These are phyloP conservation scores for Stephania japonica DNA, from an alignment of 164 flowering plant genomes.

Conservation along the genomic window DNA sequence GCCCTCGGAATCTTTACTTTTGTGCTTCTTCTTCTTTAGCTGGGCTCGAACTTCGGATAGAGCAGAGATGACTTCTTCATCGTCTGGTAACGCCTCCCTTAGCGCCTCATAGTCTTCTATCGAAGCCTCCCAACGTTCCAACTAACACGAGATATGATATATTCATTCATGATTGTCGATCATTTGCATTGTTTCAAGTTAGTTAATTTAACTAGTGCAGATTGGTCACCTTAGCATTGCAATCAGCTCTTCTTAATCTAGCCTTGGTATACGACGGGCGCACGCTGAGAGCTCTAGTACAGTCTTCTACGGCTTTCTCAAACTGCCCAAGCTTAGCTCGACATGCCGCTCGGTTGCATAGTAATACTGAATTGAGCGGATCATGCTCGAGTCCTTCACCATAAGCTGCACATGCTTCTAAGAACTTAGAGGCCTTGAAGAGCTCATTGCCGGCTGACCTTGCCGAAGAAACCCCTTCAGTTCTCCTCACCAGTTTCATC, in stretches of 20 bases:
- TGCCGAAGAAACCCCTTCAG: slow-evolving; percentile 44
- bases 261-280: slow-evolving; percentile 78
- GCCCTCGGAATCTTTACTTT: slow-evolving; percentile 33
- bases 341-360: slow-evolving; percentile 87
- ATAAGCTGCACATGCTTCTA: slow-evolving; percentile 57
- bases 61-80: slow-evolving; percentile 53
- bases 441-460: slow-evolving; percentile 60
- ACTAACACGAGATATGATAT: slow-evolving; percentile 23
- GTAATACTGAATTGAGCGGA: slow-evolving; percentile 62
- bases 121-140: slow-evolving; percentile 80
- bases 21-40: slow-evolving; percentile 35
- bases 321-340: slow-evolving; percentile 62
- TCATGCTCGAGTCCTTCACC: slow-evolving; percentile 67
- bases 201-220: neutral
- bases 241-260: slow-evolving; percentile 67
- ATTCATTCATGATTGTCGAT: neutral
- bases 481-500: slow-evolving; percentile 28
- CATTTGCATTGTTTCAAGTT: neutral
- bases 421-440: slow-evolving; percentile 54
- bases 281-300: slow-evolving; percentile 50
- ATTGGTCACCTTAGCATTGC: slow-evolving; percentile 56
- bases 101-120: slow-evolving; percentile 65
- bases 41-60: slow-evolving; percentile 50
- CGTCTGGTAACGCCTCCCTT: slow-evolving; percentile 51
- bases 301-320: slow-evolving; percentile 80